Evolutionary conservation across 176 grass and related monocot species (phyloP).

Genomic region (Paspalum vaginatum): DNA sequence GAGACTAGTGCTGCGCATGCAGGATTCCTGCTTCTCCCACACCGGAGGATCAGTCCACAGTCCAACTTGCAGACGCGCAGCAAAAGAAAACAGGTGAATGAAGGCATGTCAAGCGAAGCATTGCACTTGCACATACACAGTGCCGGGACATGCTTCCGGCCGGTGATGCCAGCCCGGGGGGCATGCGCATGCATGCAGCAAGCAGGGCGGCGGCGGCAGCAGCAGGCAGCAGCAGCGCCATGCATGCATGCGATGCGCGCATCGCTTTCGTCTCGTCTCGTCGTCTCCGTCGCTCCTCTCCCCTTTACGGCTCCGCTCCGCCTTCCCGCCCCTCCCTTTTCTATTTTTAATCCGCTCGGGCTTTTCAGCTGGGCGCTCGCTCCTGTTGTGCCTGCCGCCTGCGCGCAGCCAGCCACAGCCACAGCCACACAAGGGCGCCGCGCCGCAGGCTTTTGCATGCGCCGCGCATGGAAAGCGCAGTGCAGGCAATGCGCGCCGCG

Average conservation of each 20-base stretch:
- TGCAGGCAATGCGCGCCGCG: no score
- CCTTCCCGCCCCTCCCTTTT: no score
- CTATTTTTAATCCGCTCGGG: no score
- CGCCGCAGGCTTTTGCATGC: constrained; percentile 48
- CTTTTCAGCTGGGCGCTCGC: background rate
- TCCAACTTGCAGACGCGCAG: background rate
- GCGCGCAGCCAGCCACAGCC: background rate
- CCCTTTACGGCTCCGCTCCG: no score
- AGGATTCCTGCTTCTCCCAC: no score
- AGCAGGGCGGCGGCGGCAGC: background rate
- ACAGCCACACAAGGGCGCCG: background rate
- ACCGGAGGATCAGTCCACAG: no score
- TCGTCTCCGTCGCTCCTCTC: no score
- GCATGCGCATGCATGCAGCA: background rate
- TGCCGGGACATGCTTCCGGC: background rate
- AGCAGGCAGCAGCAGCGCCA: background rate
- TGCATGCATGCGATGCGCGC: constrained; percentile 34
- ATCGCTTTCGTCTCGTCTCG: no score
- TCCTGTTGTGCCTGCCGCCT: background rate
- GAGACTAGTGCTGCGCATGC: no score
- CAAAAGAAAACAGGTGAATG: background rate
- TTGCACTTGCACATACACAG: constrained; percentile 21
- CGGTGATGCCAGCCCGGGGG: background rate
- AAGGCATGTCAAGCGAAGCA: constrained; percentile 1
- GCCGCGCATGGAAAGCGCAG: constrained; percentile 1